A percentile compares a stretch with the other conserved stretches of the same genome.
Conservation (phyloP, 345 rosid species). For the Salix koriyanagi region DNA sequence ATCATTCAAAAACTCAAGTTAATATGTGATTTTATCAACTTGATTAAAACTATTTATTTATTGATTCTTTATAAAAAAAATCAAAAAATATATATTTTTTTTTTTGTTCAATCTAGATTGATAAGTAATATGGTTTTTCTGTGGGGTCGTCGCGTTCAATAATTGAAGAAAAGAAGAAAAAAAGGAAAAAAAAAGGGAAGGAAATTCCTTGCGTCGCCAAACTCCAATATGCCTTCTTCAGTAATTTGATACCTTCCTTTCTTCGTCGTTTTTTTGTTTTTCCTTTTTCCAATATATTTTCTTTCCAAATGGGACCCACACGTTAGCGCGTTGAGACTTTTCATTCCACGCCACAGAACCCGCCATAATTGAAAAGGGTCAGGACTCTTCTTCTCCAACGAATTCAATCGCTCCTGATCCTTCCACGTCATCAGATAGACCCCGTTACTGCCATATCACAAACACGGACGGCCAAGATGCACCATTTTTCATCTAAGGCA, state of each 20-base stretch:
- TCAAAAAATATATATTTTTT: too few species aligned
- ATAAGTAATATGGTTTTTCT: too few species aligned
- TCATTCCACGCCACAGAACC: slow-evolving; percentile 22
- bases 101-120: too few species aligned
- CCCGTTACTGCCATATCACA: background rate
- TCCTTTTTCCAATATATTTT: background rate
- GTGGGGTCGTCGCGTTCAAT: too few species aligned
- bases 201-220: background rate
- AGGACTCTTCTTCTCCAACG: background rate
- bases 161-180: too few species aligned
- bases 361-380: background rate
- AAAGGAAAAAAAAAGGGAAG: too few species aligned
- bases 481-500: background rate
- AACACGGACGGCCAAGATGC: background rate
- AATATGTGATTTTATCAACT: too few species aligned
- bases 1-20: too few species aligned
- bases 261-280: background rate
- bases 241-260: background rate
- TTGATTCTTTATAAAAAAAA: too few species aligned
- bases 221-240: background rate
- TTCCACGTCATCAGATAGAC: background rate
- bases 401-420: background rate
- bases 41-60: too few species aligned
- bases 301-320: slow-evolving; percentile 1
- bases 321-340: slow-evolving; percentile 22